Evolutionary conservation across 192 early-diverging fungal species (phyloP).

Genomic region (Entomortierella beljakovae): DNA sequence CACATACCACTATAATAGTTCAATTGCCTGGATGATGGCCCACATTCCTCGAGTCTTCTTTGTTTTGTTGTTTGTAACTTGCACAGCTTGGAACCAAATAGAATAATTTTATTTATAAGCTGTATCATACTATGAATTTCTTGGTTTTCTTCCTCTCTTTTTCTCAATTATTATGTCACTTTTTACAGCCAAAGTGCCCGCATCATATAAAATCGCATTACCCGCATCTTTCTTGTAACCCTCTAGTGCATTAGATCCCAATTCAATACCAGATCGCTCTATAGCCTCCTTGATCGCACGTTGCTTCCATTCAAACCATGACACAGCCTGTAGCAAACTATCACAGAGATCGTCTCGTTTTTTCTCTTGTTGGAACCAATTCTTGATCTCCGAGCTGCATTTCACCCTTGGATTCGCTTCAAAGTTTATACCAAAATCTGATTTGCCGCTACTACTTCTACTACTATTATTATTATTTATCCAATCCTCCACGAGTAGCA

Average conservation of each 20-base stretch:
- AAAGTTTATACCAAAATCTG: background rate
- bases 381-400: constrained; percentile 17
- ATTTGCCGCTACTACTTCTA: background rate
- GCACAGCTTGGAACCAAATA: too few species aligned
- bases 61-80: too few species aligned
- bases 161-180: too few species aligned
- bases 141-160: too few species aligned
- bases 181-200: too few species aligned
- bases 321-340: constrained; percentile 58
- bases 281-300: constrained; percentile 40
- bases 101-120: too few species aligned
- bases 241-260: background rate
- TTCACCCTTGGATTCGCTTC: background rate
- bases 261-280: background rate
- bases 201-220: too few species aligned
- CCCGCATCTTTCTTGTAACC: background rate
- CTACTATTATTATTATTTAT: background rate
- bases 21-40: too few species aligned
- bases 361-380: constrained; percentile 43
- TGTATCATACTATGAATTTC: too few species aligned
- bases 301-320: constrained; percentile 60
- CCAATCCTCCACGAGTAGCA: constrained; percentile 6
- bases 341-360: constrained; percentile 66
- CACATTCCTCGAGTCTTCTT: too few species aligned
- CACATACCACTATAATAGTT: too few species aligned